Conservation (phyloP, 2,329 filamentous ascomycete species). For the Parastagonospora nodorum region DNA sequence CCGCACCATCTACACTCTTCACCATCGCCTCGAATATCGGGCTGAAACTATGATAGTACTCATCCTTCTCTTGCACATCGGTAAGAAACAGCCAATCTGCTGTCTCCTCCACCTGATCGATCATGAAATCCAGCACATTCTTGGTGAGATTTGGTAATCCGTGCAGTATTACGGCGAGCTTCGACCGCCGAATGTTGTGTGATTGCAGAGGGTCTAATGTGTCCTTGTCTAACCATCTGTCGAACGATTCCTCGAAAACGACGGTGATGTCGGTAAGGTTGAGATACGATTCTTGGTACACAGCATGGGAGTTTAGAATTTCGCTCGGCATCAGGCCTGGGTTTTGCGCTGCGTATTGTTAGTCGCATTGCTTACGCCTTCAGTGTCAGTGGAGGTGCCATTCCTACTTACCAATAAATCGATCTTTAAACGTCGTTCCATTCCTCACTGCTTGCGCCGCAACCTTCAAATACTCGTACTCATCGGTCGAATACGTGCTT, state of each 20-base stretch:
- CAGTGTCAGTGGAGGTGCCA: not conserved
- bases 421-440: constrained; percentile 24
- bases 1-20: constrained; percentile 20
- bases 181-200: constrained; percentile 21
- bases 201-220: constrained; percentile 27
- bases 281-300: constrained; percentile 31
- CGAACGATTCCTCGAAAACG: constrained; percentile 39
- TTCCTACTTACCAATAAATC: constrained; percentile 27
- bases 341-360: constrained; percentile 29
- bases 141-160: constrained; percentile 29
- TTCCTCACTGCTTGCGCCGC: constrained; percentile 27
- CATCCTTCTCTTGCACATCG: constrained; percentile 22
- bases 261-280: constrained; percentile 40
- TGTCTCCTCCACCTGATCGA: constrained; percentile 36
- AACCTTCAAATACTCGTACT: constrained; percentile 29
- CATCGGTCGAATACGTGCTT: constrained; percentile 19
- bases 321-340: constrained; percentile 27
- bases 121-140: constrained; percentile 30
- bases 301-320: constrained; percentile 19
- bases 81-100: constrained; percentile 39
- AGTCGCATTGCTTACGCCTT: not conserved
- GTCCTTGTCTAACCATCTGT: constrained; percentile 29
- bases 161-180: constrained; percentile 36
- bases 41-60: constrained; percentile 38
- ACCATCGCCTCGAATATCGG: constrained; percentile 29